Evolutionary conservation across 208 protist species (phyloP).

Genomic region (Leishmania guyanensis): DNA sequence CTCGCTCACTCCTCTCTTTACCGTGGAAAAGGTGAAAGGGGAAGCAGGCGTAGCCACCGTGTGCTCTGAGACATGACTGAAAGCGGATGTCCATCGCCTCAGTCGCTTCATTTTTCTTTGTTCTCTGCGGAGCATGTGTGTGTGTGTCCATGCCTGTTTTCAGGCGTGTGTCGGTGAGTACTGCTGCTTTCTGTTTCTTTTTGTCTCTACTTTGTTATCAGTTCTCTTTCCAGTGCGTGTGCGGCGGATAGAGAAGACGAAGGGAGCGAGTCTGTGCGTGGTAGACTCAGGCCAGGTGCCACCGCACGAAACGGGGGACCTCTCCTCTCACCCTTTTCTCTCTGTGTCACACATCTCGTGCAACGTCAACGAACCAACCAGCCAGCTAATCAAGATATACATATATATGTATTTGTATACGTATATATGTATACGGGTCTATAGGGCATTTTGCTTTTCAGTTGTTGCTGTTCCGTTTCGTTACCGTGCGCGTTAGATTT

Average conservation of each 20-base stretch:
- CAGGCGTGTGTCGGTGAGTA: too few relatives aligned
- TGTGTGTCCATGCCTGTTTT: background rate
- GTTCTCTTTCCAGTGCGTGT: background rate
- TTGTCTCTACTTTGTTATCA: background rate
- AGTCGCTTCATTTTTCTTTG: background rate
- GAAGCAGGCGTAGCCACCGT: background rate
- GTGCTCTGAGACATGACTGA: background rate
- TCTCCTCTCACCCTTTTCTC: background rate
- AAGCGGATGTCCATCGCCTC: background rate
- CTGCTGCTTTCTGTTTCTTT: background rate
- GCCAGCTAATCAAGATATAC: too few relatives aligned
- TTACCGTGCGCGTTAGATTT: background rate
- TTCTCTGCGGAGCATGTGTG: background rate
- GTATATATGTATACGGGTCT: too few relatives aligned
- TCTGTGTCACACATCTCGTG: background rate
- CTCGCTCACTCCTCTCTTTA: constrained; percentile 44
- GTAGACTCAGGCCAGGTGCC: background rate
- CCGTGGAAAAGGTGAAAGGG: constrained; percentile 13
- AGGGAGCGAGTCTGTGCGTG: background rate
- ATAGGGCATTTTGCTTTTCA: background rate
- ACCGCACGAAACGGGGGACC: background rate
- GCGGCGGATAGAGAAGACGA: background rate
- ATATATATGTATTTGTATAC: too few relatives aligned
- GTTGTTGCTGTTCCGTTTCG: background rate
- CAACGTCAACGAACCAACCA: too few relatives aligned